phyloP scores from a whole-genome alignment of 2,329 filamentous ascomycete genomes.

The Colletotrichum abscissum region DNA sequence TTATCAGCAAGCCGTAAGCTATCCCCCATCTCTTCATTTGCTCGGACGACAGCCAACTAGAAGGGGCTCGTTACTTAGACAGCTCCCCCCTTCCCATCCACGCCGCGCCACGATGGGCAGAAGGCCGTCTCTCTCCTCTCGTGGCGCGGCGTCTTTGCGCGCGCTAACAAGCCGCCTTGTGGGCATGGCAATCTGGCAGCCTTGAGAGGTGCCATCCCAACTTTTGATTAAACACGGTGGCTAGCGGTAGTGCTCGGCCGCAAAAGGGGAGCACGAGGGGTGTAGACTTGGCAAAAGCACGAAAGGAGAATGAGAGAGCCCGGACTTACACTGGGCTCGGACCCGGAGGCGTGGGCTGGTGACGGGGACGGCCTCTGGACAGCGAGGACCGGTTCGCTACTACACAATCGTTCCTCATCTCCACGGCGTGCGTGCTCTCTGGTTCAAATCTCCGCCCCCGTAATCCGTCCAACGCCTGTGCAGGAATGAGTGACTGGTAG shows the following conservation, averaged over 20 bases:
- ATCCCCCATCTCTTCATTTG: not conserved
- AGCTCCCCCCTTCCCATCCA: not conserved
- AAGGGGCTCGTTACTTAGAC: not conserved
- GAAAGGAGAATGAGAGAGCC: not conserved
- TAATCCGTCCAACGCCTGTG: not conserved
- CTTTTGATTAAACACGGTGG: constrained; percentile 13
- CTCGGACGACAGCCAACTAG: not conserved
- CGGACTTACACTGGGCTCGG: constrained; percentile 6
- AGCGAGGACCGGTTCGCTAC: not conserved
- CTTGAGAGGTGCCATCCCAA: constrained; percentile 31
- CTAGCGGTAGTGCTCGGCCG: not conserved
- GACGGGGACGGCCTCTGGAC: constrained; percentile 13
- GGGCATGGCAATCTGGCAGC: constrained; percentile 26
- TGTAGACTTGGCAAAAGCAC: not conserved
- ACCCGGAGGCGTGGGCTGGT: constrained; percentile 20
- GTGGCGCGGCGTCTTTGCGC: constrained; percentile 22
- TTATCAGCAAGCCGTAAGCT: not conserved
- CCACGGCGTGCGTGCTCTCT: not conserved
- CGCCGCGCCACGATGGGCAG: not conserved
- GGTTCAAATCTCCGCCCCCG: not conserved
- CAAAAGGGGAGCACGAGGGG: not conserved
- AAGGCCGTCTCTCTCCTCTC: not conserved
- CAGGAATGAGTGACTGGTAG: not conserved
- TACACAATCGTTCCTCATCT: constrained; percentile 11
- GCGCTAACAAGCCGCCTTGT: constrained; percentile 1